Base-by-base conservation (phyloP, 1,139 yeast species). In the Wickerhamomyces sp. region DNA sequence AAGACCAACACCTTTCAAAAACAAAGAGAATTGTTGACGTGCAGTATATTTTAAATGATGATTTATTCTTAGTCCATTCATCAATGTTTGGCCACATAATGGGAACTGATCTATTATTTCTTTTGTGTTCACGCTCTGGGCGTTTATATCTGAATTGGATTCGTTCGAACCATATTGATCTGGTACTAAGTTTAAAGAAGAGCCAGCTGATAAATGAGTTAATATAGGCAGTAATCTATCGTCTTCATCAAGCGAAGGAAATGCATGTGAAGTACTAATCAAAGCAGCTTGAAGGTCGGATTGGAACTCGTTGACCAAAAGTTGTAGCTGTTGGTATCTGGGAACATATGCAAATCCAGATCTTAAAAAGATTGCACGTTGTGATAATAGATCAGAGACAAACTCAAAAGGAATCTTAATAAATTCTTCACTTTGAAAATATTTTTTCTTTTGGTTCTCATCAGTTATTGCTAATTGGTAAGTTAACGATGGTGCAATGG, bases 191-290 rank as follows among this genome's bases (percentile, higher is more conserved):
- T 56, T 82, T 80, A 45, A 74, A 59, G 46, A 75, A 57, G 85
- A 87, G 41, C 94, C 95, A 31, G 76, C 73, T 0, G 95, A 78
- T 39, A 92, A 64, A 54, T 89, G 89, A 55, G 79, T 78, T 45
- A 92, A 68, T 22, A 94, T 76, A 0, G 97, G 97, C 34, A 88
- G 65, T 35, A 92, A 63, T 44, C 99, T 71, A 58, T 89, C 95
- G 56, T 90, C 97, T 64, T 92, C 97, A 55, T 89, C 96, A 40
- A 92, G 67, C 16, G 94, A 71, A 3, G 97, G 95, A 39, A 90
- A 65, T 19, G 85, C 74, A 52, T 84, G 85, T 52, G 88, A 83
- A 0, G 97, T 87, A 42, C 71, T 67, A 18, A 80, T 63, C 44
- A 92, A 67, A 28, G 79, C 77, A 9, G 64, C 59, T 5, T 61